Evolutionary conservation across 179 eudicot species (phyloP), one percentile per base, ranked within the genome.

Genomic region (Camellia oleifera): DNA sequence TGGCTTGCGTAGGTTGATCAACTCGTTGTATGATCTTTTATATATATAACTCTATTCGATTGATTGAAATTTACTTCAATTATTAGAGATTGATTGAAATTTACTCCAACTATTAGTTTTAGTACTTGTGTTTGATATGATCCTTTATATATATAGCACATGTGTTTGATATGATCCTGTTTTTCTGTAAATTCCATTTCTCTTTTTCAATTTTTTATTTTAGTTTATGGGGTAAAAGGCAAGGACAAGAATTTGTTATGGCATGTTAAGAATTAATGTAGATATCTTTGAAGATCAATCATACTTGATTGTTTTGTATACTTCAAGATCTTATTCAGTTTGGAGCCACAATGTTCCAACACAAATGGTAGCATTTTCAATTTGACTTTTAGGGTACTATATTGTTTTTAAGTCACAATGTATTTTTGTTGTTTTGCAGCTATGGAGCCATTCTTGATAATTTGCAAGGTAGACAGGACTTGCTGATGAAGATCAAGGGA

Each of bases 1-100:
- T 96, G 99, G 99, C 97, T 97, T 86, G 97, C 88, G 98, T 97
- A 92, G 90, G 99, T 97, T 83, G 76, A 82, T 72, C 67, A 74
- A 13, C 52, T 54, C 75, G n/a, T 42, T 42, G 6, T 15, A 52
- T 70, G 45, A 72, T 50, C 62, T 79, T 52, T 1, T 56, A 15
- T 17, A 48, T 54, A 23, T 2, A 26, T 52, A 23, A 6, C 62
- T 65, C 18, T 9, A 45, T 2, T 46, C 2, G 53, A 63, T 53
- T 32, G 42, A 60, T 57, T 60, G 52, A 40, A 32, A 3, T 58
- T 42, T 32, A 32, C 40, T 32, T 32, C 40, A 32, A 32, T 32
- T 32, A 32, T 32, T 32, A 32, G 40, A 32, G 40, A 32, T 32
- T 32, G 40, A 32, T 32, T 32, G 40, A 32, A 32, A 32, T 32